Evolutionary conservation across 768 basidiomycete genomes (phyloP), one percentile per base, ranked within the genome.

Genomic region (Pleurotus sapidus): DNA sequence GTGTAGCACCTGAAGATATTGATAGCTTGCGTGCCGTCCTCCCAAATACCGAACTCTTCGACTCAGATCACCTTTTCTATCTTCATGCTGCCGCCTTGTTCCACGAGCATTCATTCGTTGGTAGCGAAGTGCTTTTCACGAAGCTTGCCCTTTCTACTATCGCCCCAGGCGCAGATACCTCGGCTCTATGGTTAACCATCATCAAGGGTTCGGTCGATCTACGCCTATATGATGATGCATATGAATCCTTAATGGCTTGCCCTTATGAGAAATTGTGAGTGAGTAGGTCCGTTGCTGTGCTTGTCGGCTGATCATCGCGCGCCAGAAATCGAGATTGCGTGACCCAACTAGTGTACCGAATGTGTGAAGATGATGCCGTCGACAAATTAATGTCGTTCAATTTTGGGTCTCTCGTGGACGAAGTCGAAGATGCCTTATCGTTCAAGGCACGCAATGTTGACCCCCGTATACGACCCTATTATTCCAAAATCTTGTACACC

Each of bases 361-460:
- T 98, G 91, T 98, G 96, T 68, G 94, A 97, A 68, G 86, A 88
- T 57, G 82, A 89, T 65, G 86, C 91, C 37, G 83, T 94, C 15
- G 87, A 88, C 50, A 81, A 81, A 60, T 78, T 98, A 11, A 84
- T 94, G 68, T 73, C 84, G 6, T 86, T 93, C 65, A 91, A 91
- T 64, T 98, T 98, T 66, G 79, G 88, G 45, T 93, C 90, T 0
- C 79, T 95, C 59, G 82, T 87, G 43, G 85, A 88, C 53, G 93
- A 96, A 67, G 90, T 98, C 17, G 95, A 97, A 74, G 85, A 83
- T 43, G 86, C 89, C 14, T 77, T 99, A 42, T 82, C 89, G 17
- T 98, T 95, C 77, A 96, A 98, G 70, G 91, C 94, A 5, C 84
- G 95, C 59, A 96, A 98, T 69, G 88, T 88, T 15, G 93, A 99